Base-by-base conservation (phyloP, 176 grass and related monocot genomes). In the Oryza punctata region DNA sequence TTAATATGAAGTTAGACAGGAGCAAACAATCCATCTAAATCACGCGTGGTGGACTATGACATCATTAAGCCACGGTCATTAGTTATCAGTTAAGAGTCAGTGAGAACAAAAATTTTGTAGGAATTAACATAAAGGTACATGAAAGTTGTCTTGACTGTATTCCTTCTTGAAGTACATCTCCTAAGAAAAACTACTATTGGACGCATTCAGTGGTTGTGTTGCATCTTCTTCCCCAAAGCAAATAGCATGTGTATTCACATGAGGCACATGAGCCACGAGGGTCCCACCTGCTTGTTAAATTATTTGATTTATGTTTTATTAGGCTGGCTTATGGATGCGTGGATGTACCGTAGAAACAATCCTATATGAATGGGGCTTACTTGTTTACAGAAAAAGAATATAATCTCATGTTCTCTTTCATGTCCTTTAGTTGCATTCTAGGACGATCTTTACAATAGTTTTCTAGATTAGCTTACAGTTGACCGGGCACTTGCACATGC, bases 31-130 rank as follows among this genome's bases (percentile, higher is more conserved):
- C 60, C 13, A 23, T 47, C 84, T 41, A 54, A 80, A 74, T 66
- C 28, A 72, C 29, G 29, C 19, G 28, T 5, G 40, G 21, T 54
- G 60, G 76, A 73, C n/a, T 10, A 65, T 50, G 44, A 33, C 59
- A 80, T 73, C 46, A 75, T 67, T 76, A 86, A 43, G 60, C 69
- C 60, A 67, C 66, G 43, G 16, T 11, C 11, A 65, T 29, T 79
- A 50, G 32, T 25, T 11, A 19, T 26, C 10, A 65, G 38, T 50
- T n/a, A 25, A 79, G 10, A 80, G 23, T 0, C 28, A 67, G 47
- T 64, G 57, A 30, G 25, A 71, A 54, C 25, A 84, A n/a, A 60
- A 23, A 1, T 23, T 3, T 2, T 63, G 21, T 33, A 65, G 12
- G 18, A 28, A 49, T 52, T 35, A 80, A 12, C 13, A 67, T 52